phyloP scores from a whole-genome alignment of 176 grass and related monocot species.

The Thinopyrum elongatum region DNA sequence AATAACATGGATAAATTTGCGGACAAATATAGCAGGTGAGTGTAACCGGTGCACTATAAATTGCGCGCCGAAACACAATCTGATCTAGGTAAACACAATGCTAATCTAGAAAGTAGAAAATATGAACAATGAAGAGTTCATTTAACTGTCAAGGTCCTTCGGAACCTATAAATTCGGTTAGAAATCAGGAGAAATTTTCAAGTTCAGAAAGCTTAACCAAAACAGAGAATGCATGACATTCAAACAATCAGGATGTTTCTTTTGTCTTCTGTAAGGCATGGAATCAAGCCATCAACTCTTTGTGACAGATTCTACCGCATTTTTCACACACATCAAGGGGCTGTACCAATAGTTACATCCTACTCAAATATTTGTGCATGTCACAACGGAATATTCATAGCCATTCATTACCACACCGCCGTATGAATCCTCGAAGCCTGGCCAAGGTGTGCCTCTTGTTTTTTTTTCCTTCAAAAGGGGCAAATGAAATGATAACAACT shows the following conservation, averaged over 20 bases:
- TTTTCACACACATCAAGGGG: constrained; percentile 9
- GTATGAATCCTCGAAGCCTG: background rate
- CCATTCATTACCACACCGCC: constrained; percentile 10
- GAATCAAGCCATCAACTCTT: background rate
- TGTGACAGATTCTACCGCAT: background rate
- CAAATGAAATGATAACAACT: no score
- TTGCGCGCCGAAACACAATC: no score
- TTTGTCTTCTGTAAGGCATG: background rate
- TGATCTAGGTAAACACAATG: no score
- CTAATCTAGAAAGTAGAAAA: no score
- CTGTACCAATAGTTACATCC: constrained; percentile 48
- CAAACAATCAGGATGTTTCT: background rate
- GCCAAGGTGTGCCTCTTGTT: no score
- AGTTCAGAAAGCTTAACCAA: background rate
- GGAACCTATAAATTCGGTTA: background rate
- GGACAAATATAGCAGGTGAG: no score
- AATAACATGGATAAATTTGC: no score
- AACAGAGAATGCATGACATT: background rate
- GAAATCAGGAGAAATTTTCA: background rate
- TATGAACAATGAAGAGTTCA: no score
- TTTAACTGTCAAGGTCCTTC: no score
- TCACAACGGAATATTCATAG: constrained; percentile 23
- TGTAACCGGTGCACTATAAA: no score
- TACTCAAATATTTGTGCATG: constrained; percentile 78
- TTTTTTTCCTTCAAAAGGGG: no score